Evolutionary conservation across 2,329 filamentous ascomycete genomes (phyloP).

Genomic region (Ascochyta rabiei): DNA sequence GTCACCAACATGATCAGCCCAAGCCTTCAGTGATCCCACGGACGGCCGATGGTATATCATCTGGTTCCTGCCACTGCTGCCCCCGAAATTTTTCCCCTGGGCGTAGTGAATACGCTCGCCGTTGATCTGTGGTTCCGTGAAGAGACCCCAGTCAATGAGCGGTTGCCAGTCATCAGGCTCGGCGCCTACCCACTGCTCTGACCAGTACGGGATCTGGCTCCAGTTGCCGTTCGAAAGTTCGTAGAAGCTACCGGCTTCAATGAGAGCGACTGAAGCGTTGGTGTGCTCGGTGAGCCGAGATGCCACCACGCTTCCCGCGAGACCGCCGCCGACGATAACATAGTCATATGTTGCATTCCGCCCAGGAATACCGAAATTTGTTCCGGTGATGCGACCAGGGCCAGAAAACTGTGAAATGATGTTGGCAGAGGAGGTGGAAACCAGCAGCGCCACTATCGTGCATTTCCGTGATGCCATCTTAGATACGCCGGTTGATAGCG

Average conservation of each 20-base stretch:
- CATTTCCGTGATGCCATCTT: neutral
- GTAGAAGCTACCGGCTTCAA: conserved; percentile 36
- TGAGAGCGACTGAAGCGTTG: conserved; percentile 19
- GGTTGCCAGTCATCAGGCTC: conserved; percentile 30
- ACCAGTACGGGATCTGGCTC: conserved; percentile 5
- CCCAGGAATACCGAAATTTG: conserved; percentile 20
- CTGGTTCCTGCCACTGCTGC: conserved; percentile 34
- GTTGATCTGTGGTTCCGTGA: conserved; percentile 22
- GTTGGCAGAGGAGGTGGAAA: neutral
- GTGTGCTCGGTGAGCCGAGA: conserved; percentile 19
- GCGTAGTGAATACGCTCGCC: conserved; percentile 30
- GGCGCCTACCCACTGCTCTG: conserved; percentile 24
- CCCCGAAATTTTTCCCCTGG: conserved; percentile 35
- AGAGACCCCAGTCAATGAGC: conserved; percentile 36
- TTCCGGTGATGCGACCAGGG: neutral
- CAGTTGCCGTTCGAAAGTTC: conserved; percentile 21
- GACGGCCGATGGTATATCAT: conserved; percentile 27
- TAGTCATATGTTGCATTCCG: conserved; percentile 29
- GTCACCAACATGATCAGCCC: conserved; percentile 35
- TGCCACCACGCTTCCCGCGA: conserved; percentile 25
- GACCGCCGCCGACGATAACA: conserved; percentile 33
- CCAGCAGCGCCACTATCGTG: neutral
- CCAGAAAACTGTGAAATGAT: neutral
- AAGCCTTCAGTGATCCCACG: conserved; percentile 23
- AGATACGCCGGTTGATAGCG: neutral